Evolutionary conservation across 169 alveolate species (phyloP), one percentile per base, ranked within the genome.

Genomic region (Cryptosporidium parvum): DNA sequence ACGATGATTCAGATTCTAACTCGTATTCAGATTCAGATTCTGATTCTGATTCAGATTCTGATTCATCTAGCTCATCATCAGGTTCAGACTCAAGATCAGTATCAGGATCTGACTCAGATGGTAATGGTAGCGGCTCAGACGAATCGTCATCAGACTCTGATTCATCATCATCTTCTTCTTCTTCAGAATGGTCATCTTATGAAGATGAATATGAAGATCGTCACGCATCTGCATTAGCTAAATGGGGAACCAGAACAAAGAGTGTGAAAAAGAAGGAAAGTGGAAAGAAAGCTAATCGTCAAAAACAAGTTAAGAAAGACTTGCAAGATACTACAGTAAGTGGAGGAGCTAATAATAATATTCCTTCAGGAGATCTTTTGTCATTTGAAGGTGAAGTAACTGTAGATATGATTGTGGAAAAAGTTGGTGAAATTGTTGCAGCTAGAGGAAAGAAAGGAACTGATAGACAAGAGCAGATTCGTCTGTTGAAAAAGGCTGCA

Each of bases 391-490:
- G 94, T 1, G 94, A 91, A 48, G 93, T 96, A 58, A 93, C 95
- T 31, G 96, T 96, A 18, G 95, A 94, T 91, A 86, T 95, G 70
- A 94, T 96, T 5, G 94, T 95, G 7, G 97, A 95, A 80, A 95
- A 93, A 71, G 86, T 75, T 1, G 86, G 80, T 26, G 92, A 85
- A 75, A 85, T 85, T 29, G 84, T 85, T 5, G 87, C 85, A 35
- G 87, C 85, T 7, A 92, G 98, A 37, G 98, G 98, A 14, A 93
- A 96, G 68, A 87, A 96, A 29, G 98, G 98, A 21, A 95, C 95
- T 35, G 97, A 96, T 70, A 95, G 94, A 31, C 93, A 91, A 75
- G 97, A 96, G 58, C 96, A 96, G 51, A 94, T 95, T 65, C 86
- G 95, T 52, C 91, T 95, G 26, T 84, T 96, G 61, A 93, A 95